Conservation (phyloP, 805 yeast species). For the Wickerhamiella azymoides region DNA sequence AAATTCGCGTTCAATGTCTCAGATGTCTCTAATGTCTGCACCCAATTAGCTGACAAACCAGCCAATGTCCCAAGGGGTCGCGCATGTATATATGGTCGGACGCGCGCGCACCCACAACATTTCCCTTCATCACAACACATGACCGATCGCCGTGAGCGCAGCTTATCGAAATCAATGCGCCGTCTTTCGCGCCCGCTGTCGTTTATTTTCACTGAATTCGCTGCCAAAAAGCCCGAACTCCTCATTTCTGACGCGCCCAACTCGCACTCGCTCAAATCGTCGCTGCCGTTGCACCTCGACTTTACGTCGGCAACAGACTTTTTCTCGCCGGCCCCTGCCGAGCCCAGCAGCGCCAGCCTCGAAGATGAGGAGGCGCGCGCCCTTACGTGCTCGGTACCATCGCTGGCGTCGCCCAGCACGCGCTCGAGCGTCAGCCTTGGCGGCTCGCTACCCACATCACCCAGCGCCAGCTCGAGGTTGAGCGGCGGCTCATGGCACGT, state of each 20-base stretch:
- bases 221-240: background rate
- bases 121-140: background rate
- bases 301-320: background rate
- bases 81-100: background rate
- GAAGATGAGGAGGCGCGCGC: background rate
- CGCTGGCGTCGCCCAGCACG: too few relatives aligned
- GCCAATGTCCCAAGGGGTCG: too few relatives aligned
- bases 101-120: background rate
- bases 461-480: background rate
- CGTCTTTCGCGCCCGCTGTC: slow-evolving; percentile 6
- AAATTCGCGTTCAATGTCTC: too few relatives aligned
- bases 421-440: too few relatives aligned
- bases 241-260: background rate
- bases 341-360: background rate
- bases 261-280: background rate
- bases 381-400: too few relatives aligned
- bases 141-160: slow-evolving; percentile 2
- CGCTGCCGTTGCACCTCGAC: background rate
- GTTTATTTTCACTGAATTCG: slow-evolving; percentile 2
- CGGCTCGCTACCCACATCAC: background rate
- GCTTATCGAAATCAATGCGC: slow-evolving; percentile 1
- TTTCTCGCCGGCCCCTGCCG: background rate
- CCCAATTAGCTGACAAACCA: too few relatives aligned
- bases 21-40: too few relatives aligned
- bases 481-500: slow-evolving; percentile 5